Base-by-base conservation (phyloP, 768 basidiomycete genomes). In the Boletales sp. region DNA sequence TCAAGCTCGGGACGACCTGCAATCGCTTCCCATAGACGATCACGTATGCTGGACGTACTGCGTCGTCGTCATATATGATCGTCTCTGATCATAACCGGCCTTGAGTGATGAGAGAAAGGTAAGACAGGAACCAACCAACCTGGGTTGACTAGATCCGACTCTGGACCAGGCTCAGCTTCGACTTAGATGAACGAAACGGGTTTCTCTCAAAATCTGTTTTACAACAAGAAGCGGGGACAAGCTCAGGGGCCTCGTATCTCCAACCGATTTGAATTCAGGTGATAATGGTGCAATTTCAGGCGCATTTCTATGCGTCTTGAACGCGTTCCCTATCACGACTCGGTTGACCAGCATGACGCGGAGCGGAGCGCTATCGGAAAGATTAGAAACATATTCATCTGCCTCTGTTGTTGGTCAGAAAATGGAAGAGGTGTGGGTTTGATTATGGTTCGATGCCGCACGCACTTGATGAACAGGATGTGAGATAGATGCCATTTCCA, bases 81-180 rank as follows among this genome's bases (percentile, higher is more conserved):
- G 53, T 56, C 31, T 55, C 53, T 55, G 15, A 34, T 34, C 15
- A 13, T 34, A 12, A 34, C 34, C 15, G 34, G 34, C 15, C 12
- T 34, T 34, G 34, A 34, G 34, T 8, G 15, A 27, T 27, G 24
- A 5, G 34, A 34, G 34, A 5, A 34, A 37, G 10, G 17, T 37
- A 17, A 9, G 17, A 11, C 8, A 17, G 10, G 8, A 9, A 11
- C 18, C 7, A 8, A 37, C 43, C 21, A 43, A 50, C 53, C 54
- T 35, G 54, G 54, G n/a, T 55, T 55, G 34, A 34, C 34, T 11
- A 55, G 24, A 38, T 55, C 54, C n/a, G 54, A 55, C n/a, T 55
- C 54, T 0, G 53, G 47, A 7, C 53, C 44, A 7, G 53, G 47
- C 24, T 55, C 31, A 7, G 54, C 53, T 45, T 55, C 54, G n/a